phyloP scores from a whole-genome alignment of 2,329 filamentous ascomycete species.

The Ascochyta lentis region DNA sequence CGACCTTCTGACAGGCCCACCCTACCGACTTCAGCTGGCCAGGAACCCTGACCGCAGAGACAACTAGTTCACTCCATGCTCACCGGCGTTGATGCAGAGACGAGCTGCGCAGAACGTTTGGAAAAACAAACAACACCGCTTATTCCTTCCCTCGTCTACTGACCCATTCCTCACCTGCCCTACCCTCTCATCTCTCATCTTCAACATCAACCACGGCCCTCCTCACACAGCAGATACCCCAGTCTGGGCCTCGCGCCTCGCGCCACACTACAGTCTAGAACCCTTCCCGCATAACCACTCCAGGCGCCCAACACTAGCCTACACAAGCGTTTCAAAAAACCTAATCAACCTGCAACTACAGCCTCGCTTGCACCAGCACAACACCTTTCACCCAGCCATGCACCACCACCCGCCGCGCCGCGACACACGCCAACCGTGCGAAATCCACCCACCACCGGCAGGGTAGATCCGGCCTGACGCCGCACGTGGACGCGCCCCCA shows the following conservation, averaged over 20 bases:
- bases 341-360: neutral
- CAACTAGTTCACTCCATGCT: no score
- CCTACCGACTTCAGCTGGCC: no score
- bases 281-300: neutral
- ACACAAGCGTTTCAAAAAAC: neutral
- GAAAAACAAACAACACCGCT: no score
- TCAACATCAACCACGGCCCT: neutral
- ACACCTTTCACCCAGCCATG: neutral
- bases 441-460: neutral
- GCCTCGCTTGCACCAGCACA: no score
- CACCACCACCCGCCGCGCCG: no score
- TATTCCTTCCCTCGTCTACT: no score
- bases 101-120: no score
- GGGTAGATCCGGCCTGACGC: constrained; percentile 4
- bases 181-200: neutral
- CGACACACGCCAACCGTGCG: no score
- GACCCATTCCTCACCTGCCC: neutral
- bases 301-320: neutral
- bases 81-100: no score
- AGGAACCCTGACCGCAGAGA: no score
- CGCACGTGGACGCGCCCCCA: neutral
- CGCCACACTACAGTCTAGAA: neutral
- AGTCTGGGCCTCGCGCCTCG: no score
- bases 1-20: neutral
- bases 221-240: no score